Base-by-base conservation (phyloP, 352 stramenopile genomes). In the Globisporangium iwayamae region DNA sequence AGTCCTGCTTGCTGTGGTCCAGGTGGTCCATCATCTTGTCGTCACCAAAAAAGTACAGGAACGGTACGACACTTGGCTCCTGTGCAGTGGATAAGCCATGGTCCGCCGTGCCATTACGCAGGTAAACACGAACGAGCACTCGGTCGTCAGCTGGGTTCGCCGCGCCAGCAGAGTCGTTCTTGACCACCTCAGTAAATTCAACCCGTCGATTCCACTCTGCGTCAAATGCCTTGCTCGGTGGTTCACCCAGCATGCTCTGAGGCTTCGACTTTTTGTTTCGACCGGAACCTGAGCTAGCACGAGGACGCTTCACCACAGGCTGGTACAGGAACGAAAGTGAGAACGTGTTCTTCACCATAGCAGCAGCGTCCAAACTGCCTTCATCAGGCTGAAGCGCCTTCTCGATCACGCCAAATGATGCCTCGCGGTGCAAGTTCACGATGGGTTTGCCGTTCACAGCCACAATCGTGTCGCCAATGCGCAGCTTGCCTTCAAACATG, bases 21-120 rank as follows among this genome's bases (percentile, higher is more conserved):
- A 95, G 68, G 67, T 91, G 81, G 59, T 95, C 86, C 84, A 95
- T 91, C 67, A 88, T 95, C 18, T 75, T 74, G 61, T 95, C 86
- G 22, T 95, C 86, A 7, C 86, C 86, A 59, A 95, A 95, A 67
- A 95, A 95, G 57, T 95, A 95, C 22, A 95, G 67, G 63, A 95
- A 95, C 3, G 86, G 86, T 34, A 95, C 81, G 16, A 95, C 86
- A 67, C 86, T 95, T 38, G 84, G 86, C 61, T 95, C 86, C 43
- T 95, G 85, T 2, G 84, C 83, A 0, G 79, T 71, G 13, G 80
- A 90, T 16, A 95, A 60, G 0, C 86, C 86, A 56, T 95, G 84
- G 48, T 95, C 86, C 0, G 82, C 86, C 1, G 84, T 74, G 22
- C 89, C 82, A 20, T 91, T 85, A 8, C 84, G 84, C 45, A 86